Evolutionary conservation across 2,329 filamentous ascomycete genomes (phyloP), one percentile per base, ranked within the genome.

Genomic region (Scedosporium dehoogii): DNA sequence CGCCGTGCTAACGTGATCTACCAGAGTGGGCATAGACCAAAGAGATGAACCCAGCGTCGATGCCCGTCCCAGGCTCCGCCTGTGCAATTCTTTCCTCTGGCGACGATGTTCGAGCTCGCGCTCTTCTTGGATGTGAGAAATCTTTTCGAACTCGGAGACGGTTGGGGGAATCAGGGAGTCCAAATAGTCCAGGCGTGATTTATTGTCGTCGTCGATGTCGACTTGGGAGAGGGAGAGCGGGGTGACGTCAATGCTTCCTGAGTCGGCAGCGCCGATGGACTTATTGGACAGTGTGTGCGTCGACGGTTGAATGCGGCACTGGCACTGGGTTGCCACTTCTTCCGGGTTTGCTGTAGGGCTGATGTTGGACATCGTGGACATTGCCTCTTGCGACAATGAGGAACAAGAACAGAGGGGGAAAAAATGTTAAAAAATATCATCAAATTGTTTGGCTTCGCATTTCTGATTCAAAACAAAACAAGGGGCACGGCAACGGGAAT

Each of bases 101-200:
- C 59, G 63, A 23, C 42, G 59, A 44, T 76, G 73, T 62, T 78
- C 74, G 21, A 74, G 70, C 67, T 81, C 79, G 46, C 75, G 77
- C 58, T 75, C 66, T 58, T 79, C 72, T 67, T 86, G 83, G 6
- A 81, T 71, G 21, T 72, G 71, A 41, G 76, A 73, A 58, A 86
- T 82, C 63, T 75, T 75, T 64, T 76, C 71, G 41, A 84, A 79
- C 63, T 79, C 74, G 33, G 78, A 72, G 29, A 65, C 66, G 1
- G 79, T 78, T 2, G 81, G 81, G 53, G 77, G 74, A 21, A 78
- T 72, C 10, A 83, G 71, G 9, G 79, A 79, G 63, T 81, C 79
- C 71, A 84, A 74, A 68, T 84, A 84, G 64, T 75, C 71, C 65
- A 76, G 74, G 58, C 59, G 61, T 12, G 14, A n/a, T 23, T 62